Base-by-base conservation (phyloP, 169 alveolate genomes). In the Plasmodium gaboni region DNA sequence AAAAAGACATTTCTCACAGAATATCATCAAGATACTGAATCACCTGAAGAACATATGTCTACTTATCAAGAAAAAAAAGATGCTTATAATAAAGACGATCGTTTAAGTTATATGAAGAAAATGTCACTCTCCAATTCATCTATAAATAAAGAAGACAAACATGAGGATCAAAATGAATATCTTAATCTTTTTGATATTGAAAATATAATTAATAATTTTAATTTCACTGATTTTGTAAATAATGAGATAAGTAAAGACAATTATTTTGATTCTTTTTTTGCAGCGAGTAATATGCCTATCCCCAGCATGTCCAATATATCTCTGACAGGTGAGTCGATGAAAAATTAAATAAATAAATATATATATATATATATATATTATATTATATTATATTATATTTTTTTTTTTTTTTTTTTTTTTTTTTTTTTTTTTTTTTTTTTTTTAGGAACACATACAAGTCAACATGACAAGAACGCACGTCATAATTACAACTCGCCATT, bases 161-260 rank as follows among this genome's bases (percentile, higher is more conserved):
- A 17, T 57, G 55, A 24, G 3, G 89, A 78, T 2, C 78, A 70
- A 5, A 59, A 24, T 19, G 89, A 70, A 1, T 42, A 78, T 51
- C 46, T 78, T 8, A 65, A 78, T 42, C 74, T 78, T 4, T 78
- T 78, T 15, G 89, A 78, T 46, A 48, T 78, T 55, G 89, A 78
- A 32, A 78, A 78, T 57, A 78, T 78, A 15, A 78, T 78, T 1
- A 78, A 78, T 42, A 51, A 78, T 8, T 78, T 78, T 60, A 65
- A 78, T 59, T 78, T 78, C 55, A 70, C 64, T 1, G 89, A 78
- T 17, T 50, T 78, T 22, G 78, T 64, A 10, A 78, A 26, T 22
- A 64, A 10, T 24, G 89, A 78, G 12, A 22, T 78, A 10, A 68
- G 60, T 22, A 44, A 13, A 26, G 65, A 57, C 19, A 78, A 70